Base-by-base conservation (phyloP, 2,329 filamentous ascomycete species). In the Mycosphaerella sp. region DNA sequence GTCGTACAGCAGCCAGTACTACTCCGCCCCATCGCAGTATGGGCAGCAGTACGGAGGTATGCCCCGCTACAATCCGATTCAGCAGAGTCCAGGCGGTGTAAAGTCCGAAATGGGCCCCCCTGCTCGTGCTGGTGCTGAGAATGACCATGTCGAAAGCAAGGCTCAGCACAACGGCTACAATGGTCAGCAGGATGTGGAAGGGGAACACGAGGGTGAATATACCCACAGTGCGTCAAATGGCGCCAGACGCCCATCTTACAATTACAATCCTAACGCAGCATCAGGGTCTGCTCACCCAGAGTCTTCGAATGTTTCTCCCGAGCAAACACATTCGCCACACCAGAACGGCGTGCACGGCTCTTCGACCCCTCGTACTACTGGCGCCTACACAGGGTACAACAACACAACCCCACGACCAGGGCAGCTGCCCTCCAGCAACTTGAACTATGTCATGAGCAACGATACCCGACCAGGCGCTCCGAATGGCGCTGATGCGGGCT, bases 81-180 rank as follows among this genome's bases (percentile, higher is more conserved):
- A 76, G 49, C 66, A 77, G 28, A 79, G 74, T 66, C 78, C 41
- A 77, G 74, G 62, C 71, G 78, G 6, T 62, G 78, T 88, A 55
- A 94, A 94, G 75, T 86, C 76, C 54, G 89, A 95, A 61, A 95
- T 95, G 88, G 88, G 85, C 0, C 89, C 89, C 16, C 88, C 89
- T 9, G 80, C 86, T 42, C 74, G 79, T 40, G 73, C 79, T 34
- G 79, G 81, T 44, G 71, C 77, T 3, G 78, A 84, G 50, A 69
- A 71, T 25, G 85, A 89, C 56, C 77, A 81, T 49, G 82, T 86
- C 54, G 75, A 81, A 21, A 66, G 78, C 16, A 91, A 91, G 67
- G 78, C 68, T 41, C 45, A 48, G 37, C 63, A 70, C n/a, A 72
- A 86, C 53, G 79, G 86, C 63, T 68, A 78, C 87, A 61, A 76